Conservation (phyloP, 805 yeast species). For the Dipodascus albidus region DNA sequence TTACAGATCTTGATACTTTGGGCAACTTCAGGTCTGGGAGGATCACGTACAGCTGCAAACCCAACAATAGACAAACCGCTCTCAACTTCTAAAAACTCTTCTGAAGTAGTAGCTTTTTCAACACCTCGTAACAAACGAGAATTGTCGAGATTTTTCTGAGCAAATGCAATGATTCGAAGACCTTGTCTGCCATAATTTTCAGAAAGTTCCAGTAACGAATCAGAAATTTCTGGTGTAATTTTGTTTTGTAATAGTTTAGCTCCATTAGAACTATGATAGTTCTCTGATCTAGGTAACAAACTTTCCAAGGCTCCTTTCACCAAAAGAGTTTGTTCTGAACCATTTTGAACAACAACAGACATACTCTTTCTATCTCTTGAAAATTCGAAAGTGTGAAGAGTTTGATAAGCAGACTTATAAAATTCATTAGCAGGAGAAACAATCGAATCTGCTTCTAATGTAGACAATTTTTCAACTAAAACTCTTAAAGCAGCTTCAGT, state of each 20-base stretch:
- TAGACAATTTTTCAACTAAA: constrained; percentile 29
- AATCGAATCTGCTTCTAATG: constrained; percentile 4
- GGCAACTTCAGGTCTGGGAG: constrained; percentile 37
- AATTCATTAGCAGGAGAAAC: constrained; percentile 11
- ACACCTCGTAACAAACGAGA: constrained; percentile 10
- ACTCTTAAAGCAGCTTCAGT: constrained; percentile 42
- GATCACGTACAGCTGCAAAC: constrained; percentile 37
- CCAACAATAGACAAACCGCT: constrained; percentile 31
- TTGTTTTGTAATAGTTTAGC: constrained; percentile 19
- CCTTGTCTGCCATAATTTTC: constrained; percentile 32
- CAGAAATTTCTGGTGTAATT: constrained; percentile 20
- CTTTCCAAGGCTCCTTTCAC: constrained; percentile 50
- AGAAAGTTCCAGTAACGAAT: constrained; percentile 27
- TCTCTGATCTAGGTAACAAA: constrained; percentile 32
- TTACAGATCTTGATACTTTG: constrained; percentile 32
- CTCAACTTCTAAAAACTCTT: constrained; percentile 28
- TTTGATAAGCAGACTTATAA: constrained; percentile 8
- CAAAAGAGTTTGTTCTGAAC: constrained; percentile 20
- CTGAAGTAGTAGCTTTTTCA: constrained; percentile 4
- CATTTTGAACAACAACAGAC: constrained; percentile 35
- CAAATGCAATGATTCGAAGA: constrained; percentile 37
- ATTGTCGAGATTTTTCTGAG: constrained; percentile 20
- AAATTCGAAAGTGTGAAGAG: constrained; percentile 34
- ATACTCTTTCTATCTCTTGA: constrained; percentile 40
- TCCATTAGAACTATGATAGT: constrained; percentile 25